Conservation (phyloP, 1,284 basidiomycete species). For the Termitomyces sp. region DNA sequence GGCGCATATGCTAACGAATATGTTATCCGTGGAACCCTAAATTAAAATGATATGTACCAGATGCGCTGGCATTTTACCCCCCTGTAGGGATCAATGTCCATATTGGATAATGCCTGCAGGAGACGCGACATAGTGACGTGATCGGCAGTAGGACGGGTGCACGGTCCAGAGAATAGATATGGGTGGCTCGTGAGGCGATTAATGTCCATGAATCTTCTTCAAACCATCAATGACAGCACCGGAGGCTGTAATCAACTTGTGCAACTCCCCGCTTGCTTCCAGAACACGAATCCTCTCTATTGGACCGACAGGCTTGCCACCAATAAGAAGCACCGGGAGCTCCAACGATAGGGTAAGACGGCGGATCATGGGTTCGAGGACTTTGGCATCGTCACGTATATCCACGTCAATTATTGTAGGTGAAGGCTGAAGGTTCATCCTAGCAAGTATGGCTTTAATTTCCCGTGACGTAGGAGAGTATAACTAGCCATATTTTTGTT, state of each 20-base stretch:
- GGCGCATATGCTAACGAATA: neutral
- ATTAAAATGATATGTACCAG: neutral
- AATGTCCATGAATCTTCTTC: constrained; percentile 47
- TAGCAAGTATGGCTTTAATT: constrained; percentile 55
- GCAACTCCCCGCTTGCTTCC: constrained; percentile 47
- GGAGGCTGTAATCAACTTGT: constrained; percentile 45
- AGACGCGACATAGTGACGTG: too few relatives aligned
- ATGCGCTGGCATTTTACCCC: neutral
- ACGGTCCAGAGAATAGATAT: too few relatives aligned
- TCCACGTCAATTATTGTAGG: constrained; percentile 77
- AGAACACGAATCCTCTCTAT: constrained; percentile 54
- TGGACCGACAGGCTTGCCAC: constrained; percentile 55
- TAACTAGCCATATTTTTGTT: constrained; percentile 33
- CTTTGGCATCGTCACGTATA: constrained; percentile 49
- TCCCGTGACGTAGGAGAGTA: constrained; percentile 65
- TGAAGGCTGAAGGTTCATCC: constrained; percentile 58
- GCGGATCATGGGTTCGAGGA: constrained; percentile 37
- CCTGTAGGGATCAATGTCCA: too few relatives aligned
- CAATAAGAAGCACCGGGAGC: constrained; percentile 69
- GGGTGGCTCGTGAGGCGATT: constrained; percentile 5
- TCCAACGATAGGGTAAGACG: constrained; percentile 51
- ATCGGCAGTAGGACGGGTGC: too few relatives aligned
- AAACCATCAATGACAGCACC: constrained; percentile 56
- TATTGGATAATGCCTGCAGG: too few relatives aligned
- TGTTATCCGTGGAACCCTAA: too few relatives aligned